Percentiles rank a stretch among this genome's conserved stretches.
These are phyloP conservation scores for Macrophomina pseudophaseolina DNA, from an alignment of 2,329 filamentous ascomycete species.

Conservation along the genomic window DNA sequence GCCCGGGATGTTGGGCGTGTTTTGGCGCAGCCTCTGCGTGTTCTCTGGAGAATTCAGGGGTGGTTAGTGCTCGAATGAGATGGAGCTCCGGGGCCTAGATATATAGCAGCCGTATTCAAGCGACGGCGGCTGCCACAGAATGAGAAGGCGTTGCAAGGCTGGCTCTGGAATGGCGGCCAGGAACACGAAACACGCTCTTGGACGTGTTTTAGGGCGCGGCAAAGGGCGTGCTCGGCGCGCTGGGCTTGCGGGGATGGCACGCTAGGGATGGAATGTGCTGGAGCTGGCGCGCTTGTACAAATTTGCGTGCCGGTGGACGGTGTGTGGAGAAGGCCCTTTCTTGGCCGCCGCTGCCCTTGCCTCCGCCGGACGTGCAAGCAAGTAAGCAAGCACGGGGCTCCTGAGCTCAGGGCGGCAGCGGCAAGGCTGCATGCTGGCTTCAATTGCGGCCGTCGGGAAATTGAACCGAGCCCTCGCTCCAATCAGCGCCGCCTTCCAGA, in stretches of 20 bases:
- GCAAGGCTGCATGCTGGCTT: neutral
- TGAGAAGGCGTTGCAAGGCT: slow-evolving; percentile 3
- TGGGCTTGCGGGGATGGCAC: neutral
- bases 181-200: neutral
- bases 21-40: neutral
- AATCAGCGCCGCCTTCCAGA: slow-evolving; percentile 17
- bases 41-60: slow-evolving; percentile 23
- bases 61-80: slow-evolving; percentile 13
- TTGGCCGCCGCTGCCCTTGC: slow-evolving; percentile 6
- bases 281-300: slow-evolving; percentile 13
- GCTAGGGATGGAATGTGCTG: slow-evolving; percentile 9
- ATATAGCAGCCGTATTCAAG: neutral
- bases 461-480: slow-evolving; percentile 3
- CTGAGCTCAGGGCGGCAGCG: neutral
- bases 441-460: neutral
- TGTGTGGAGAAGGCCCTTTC: slow-evolving; percentile 8
- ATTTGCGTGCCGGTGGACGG: slow-evolving; percentile 2
- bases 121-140: neutral
- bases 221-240: neutral
- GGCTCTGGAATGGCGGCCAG: slow-evolving; percentile 4
- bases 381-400: slow-evolving; percentile 1
- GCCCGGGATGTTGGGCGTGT: slow-evolving; percentile 15
- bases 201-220: slow-evolving; percentile 3
- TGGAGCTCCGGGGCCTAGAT: neutral
- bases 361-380: neutral